Evolutionary conservation across 2,329 filamentous ascomycete genomes (phyloP), one percentile per base, ranked within the genome.

Genomic region (Fusarium denticulatum): DNA sequence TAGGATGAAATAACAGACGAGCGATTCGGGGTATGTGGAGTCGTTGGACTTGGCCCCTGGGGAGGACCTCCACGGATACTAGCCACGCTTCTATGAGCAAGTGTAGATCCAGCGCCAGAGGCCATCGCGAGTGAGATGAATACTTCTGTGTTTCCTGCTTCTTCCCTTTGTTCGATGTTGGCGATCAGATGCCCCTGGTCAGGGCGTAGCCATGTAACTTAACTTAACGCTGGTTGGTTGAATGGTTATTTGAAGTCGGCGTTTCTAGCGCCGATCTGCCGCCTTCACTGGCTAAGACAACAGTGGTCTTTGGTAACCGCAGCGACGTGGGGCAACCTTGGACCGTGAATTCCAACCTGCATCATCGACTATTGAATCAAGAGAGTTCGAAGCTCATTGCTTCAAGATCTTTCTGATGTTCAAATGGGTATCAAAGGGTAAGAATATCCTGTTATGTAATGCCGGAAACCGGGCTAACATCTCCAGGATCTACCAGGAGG

Each of bases 401-500:
- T 67, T 59, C 26, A 37, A 60, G 32, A 59, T 64, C 55, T 58
- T 61, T 50, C 60, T 56, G 60, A 49, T 57, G 61, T 72, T 63
- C 60, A 71, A 60, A 92, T 92, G 90, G 90, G 90, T n/a, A 92
- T 92, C 80, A 91, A 90, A 84, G 89, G 89, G 89, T 91, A 80
- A 80, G 28, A 18, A 20, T 11, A 4, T 20, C 2, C 6, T 2
- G 15, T 10, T 24, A 3, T 15, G 5, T 7, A 7, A 14, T 20
- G 10, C 12, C 1, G n/a, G 20, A 10, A 6, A 24, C 3, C 13
- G 2, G 26, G 22, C 64, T 77, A 46, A 77, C 60, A 11, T 42
- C 55, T 28, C 28, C 64, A 97, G 96, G 22, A 94, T 99, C 60
- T 96, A 97, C 83, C 92, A 93, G 79, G 94, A 97, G 81, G 93